Conservation (phyloP, 2,329 filamentous ascomycete genomes). For the Didymella keratinophila region DNA sequence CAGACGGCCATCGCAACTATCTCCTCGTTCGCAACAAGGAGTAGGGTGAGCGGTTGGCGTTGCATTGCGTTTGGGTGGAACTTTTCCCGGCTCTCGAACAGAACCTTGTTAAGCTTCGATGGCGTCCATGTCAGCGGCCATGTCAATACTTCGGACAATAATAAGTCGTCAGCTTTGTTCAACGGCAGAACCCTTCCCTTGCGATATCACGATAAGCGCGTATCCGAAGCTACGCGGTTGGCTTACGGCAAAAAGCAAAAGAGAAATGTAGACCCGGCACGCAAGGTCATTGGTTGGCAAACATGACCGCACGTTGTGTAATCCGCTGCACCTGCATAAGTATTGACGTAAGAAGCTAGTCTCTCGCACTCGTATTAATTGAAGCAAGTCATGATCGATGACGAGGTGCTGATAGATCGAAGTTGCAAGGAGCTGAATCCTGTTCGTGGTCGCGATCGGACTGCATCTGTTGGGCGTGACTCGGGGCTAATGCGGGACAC, state of each 20-base stretch:
- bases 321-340: constrained; percentile 7
- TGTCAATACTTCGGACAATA: constrained; percentile 6
- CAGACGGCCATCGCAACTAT: background rate
- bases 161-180: background rate
- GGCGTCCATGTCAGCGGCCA: background rate
- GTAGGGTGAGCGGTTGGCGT: background rate
- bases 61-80: background rate
- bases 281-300: constrained; percentile 1
- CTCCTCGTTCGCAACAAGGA: background rate
- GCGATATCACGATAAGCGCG: constrained; percentile 3
- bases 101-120: background rate
- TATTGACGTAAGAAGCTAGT: background rate
- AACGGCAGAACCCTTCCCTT: background rate
- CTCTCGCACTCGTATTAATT: background rate
- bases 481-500: constrained; percentile 3
- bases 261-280: background rate
- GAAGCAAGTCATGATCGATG: background rate
- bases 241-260: constrained; percentile 17
- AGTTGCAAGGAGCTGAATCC: constrained; percentile 6
- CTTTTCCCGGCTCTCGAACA: background rate
- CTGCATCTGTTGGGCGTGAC: constrained; percentile 1
- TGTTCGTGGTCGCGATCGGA: background rate
- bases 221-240: constrained; percentile 12
- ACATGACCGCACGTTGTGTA: background rate
- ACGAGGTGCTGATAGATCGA: constrained; percentile 1